These are phyloP conservation scores for Triticum urartu DNA, from an alignment of 176 grass and related monocot species.

Conservation along the genomic window DNA sequence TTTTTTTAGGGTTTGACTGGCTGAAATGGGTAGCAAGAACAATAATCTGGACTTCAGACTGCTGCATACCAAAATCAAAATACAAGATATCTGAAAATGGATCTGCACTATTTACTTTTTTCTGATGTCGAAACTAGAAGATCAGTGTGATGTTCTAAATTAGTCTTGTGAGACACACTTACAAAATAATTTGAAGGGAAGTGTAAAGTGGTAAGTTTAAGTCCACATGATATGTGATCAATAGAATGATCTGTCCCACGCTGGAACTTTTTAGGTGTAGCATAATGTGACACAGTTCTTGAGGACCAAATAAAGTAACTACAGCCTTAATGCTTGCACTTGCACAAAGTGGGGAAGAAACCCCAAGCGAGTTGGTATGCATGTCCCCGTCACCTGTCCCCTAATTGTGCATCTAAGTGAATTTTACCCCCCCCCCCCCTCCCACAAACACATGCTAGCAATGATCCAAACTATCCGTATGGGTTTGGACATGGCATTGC, in stretches of 20 bases:
- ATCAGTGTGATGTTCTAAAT: background rate
- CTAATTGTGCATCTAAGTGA: background rate
- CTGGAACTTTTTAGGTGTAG: conserved; percentile 1
- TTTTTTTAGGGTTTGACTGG: background rate
- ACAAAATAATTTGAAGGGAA: background rate
- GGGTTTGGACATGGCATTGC: background rate
- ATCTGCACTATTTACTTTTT: background rate
- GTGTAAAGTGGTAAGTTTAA: background rate
- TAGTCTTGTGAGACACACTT: background rate
- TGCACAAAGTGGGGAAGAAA: background rate
- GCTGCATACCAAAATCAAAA: background rate
- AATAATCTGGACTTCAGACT: background rate
- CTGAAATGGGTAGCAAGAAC: background rate
- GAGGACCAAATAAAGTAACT: background rate
- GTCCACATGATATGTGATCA: background rate
- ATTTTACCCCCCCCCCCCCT: background rate
- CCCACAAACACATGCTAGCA: too few relatives aligned
- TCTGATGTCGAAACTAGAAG: background rate
- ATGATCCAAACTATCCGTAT: too few relatives aligned
- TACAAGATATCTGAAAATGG: background rate
- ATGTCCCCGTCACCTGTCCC: background rate
- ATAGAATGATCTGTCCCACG: background rate
- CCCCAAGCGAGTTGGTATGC: background rate
- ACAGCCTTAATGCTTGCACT: background rate
- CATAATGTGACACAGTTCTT: background rate